Evolutionary conservation across 495 filamentous ascomycete species (phyloP).

Genomic region (Hypoxylon trugodes): DNA sequence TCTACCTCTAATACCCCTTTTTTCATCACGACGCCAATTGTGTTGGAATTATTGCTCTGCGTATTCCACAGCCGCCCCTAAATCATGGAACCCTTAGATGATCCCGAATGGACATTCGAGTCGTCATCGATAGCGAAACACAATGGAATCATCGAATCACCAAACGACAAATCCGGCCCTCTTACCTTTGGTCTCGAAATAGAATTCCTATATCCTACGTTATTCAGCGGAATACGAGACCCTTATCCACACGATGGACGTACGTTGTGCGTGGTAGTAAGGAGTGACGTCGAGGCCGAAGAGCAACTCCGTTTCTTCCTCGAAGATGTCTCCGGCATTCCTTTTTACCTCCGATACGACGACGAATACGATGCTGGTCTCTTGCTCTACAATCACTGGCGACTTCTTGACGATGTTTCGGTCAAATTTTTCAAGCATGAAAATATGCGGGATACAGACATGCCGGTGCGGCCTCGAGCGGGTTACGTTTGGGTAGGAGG

Average conservation of each 20-base stretch:
- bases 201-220: conserved; percentile 30
- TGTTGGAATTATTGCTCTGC: neutral
- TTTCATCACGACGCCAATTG: neutral
- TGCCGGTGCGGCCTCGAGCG: too few relatives aligned
- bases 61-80: neutral
- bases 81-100: neutral
- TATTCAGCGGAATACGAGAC: neutral
- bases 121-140: conserved; percentile 24
- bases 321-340: neutral
- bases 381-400: conserved; percentile 29
- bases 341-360: neutral
- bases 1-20: too few relatives aligned
- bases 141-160: conserved; percentile 24
- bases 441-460: too few relatives aligned
- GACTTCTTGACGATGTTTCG: conserved; percentile 13
- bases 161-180: conserved; percentile 10
- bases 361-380: conserved; percentile 12
- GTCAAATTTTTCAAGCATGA: neutral
- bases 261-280: neutral
- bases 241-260: conserved; percentile 15
- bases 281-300: neutral
- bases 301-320: neutral
- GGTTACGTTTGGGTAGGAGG: conserved; percentile 17
- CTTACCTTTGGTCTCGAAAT: conserved; percentile 39
- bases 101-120: neutral